Evolutionary conservation across 2,329 filamentous ascomycete species (phyloP), one percentile per base, ranked within the genome.

Genomic region (Beauveria medogensis): DNA sequence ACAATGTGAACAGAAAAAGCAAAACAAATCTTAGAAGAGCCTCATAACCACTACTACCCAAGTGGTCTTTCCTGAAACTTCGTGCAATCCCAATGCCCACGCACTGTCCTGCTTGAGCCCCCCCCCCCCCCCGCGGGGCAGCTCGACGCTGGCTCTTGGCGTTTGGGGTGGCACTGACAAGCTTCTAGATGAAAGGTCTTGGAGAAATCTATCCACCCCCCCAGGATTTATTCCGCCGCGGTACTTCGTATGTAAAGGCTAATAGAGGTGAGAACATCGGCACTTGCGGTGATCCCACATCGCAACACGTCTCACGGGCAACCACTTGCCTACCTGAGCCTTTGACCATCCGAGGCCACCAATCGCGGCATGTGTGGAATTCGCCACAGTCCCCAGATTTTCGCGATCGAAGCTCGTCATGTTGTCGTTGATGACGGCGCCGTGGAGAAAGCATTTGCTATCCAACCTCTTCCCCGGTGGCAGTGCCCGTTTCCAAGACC

Each of bases 381-480:
- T 72, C 2, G 74, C 77, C 1, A 81, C 77, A 0, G 76, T 75
- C 0, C 78, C 78, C 30, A 34, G 30, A 34, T 34, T 34, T 12
- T 34, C 30, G 30, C 30, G 30, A 34, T 34, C 30, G 30, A 79
- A 79, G 20, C 77, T 80, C n/a, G 77, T 79, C 79, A 81, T 81
- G 37, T 70, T 65, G 0, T 78, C 75, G 0, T 75, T 70, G 59
- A 81, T 81, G 18, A 80, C 65, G 0, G 64, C 70, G 0, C 78
- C 78, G 60, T 80, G 69, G 0, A 76, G 69, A 0, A 80, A 5
- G 65, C 37, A 81, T 68, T 68, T 14, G 30, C 74, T 76, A 54
- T 82, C 77, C 79, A 79, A 81, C 2, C 80, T 72, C 63, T 82
- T 79, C 79, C 79, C 82, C 0, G 75, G 78, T 30, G 30, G 30